Percentiles rank a stretch among this genome's conserved stretches.
Evolutionary conservation across 441 rosid species (phyloP).

Genomic region (Euphorbia corollata): DNA sequence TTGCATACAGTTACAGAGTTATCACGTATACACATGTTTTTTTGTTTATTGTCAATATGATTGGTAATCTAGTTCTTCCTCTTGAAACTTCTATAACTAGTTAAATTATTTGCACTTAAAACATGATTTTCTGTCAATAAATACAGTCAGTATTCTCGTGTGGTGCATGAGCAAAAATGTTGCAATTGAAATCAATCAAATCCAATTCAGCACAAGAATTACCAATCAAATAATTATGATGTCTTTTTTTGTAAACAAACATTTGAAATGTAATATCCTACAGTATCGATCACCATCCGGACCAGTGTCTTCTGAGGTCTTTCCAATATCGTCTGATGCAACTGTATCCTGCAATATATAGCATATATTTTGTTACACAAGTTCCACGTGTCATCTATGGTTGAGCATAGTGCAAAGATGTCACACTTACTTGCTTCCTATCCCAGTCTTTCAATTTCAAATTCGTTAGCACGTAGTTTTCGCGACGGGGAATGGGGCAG

Average conservation of each 20-base stretch:
- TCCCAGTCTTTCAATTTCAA: conserved; percentile 86
- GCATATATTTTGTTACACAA: conserved; percentile 7
- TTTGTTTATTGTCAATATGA: not conserved
- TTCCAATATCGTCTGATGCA: conserved; percentile 37
- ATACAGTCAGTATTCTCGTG: too few species aligned
- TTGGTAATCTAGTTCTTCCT: not conserved
- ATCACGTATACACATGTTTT: conserved; percentile 19
- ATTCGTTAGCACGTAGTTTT: conserved; percentile 80
- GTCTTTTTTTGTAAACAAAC: not conserved
- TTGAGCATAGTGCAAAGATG: not conserved
- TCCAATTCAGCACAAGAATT: not conserved
- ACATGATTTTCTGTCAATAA: not conserved
- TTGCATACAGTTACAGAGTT: conserved; percentile 20
- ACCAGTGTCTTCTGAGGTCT: conserved; percentile 47
- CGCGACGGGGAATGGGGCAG: conserved; percentile 85
- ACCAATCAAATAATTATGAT: not conserved
- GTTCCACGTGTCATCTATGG: not conserved
- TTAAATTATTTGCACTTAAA: too few species aligned
- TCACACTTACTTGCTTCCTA: conserved; percentile 3
- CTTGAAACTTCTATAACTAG: not conserved
- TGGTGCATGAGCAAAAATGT: not conserved
- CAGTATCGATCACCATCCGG: conserved; percentile 46
- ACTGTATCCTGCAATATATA: conserved; percentile 39
- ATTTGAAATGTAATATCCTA: not conserved
- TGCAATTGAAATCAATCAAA: not conserved